Conservation (phyloP, 2,329 filamentous ascomycete genomes). For the Calonectria leucothoes region DNA sequence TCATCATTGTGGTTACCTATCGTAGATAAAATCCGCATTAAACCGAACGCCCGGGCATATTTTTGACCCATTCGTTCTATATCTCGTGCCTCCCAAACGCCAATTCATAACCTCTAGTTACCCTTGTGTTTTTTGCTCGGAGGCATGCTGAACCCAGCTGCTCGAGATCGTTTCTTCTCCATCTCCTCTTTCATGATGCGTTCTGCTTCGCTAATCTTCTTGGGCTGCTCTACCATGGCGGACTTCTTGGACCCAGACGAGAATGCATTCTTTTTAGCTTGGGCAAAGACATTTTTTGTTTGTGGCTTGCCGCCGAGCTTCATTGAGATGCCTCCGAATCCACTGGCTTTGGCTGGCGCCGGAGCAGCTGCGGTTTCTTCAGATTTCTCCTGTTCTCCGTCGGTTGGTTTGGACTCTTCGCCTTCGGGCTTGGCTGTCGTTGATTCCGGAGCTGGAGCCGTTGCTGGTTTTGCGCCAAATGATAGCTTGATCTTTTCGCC, state of each 20-base stretch:
- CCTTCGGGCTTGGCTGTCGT: constrained; percentile 11
- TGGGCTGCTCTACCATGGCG: constrained; percentile 69
- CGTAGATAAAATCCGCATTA: constrained; percentile 30
- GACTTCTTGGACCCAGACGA: constrained; percentile 70
- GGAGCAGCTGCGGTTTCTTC: constrained; percentile 29
- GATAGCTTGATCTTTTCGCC: constrained; percentile 82
- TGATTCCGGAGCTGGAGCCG: constrained; percentile 30
- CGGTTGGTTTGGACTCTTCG: constrained; percentile 19
- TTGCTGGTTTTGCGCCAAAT: constrained; percentile 64
- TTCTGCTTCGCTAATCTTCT: constrained; percentile 90
- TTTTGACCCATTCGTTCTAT: constrained; percentile 8
- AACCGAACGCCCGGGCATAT: constrained; percentile 33
- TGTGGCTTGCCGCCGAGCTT: constrained; percentile 74
- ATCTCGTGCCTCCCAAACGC: constrained; percentile 17
- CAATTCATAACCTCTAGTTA: constrained; percentile 27
- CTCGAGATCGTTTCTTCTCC: constrained; percentile 73
- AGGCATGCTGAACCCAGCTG: constrained; percentile 57
- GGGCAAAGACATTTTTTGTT: constrained; percentile 81
- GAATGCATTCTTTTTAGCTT: constrained; percentile 76
- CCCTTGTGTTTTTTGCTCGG: constrained; percentile 65
- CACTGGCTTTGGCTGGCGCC: constrained; percentile 45
- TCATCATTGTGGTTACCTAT: constrained; percentile 46
- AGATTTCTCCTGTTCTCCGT: background rate
- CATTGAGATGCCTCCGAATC: constrained; percentile 65
- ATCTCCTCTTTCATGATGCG: constrained; percentile 90